Conservation (phyloP, 768 basidiomycete species). For the Suillus ampliporus region DNA sequence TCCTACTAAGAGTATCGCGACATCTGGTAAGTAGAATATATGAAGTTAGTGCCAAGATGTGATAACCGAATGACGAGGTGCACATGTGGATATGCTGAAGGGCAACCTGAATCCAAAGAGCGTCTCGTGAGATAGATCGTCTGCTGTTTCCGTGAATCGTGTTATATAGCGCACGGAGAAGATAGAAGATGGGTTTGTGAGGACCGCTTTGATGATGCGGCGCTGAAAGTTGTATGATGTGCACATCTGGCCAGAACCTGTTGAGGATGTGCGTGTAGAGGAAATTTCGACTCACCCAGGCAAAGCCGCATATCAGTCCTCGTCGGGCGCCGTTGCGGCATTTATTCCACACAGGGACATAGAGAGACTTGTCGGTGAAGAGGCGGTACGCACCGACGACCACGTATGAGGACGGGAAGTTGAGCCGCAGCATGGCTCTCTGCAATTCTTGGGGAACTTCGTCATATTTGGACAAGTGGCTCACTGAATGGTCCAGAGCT, state of each 20-base stretch:
- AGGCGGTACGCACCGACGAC: constrained; percentile 86
- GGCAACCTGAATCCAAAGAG: constrained; percentile 71
- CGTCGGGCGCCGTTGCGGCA: constrained; percentile 77
- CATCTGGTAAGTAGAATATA: constrained; percentile 51
- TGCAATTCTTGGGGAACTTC: constrained; percentile 53
- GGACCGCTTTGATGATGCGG: constrained; percentile 55
- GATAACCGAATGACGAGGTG: constrained; percentile 22
- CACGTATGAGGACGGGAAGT: constrained; percentile 83
- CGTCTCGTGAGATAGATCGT: constrained; percentile 48
- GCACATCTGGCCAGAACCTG: constrained; percentile 48
- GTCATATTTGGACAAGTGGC: constrained; percentile 12
- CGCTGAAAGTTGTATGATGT: constrained; percentile 76
- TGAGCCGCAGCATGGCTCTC: constrained; percentile 64
- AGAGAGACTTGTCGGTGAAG: constrained; percentile 71
- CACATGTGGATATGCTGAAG: constrained; percentile 75
- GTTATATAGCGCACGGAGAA: constrained; percentile 31
- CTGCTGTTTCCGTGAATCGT: constrained; percentile 34
- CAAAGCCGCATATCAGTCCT: constrained; percentile 68
- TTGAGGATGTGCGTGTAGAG: constrained; percentile 7
- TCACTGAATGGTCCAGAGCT: background rate
- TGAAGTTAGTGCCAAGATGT: background rate
- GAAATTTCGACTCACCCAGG: constrained; percentile 59
- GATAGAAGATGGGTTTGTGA: constrained; percentile 33
- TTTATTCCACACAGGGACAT: constrained; percentile 83
- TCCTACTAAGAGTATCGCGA: constrained; percentile 73